Base-by-base conservation (phyloP, 2,329 filamentous ascomycete species). In the Balansia obtecta region DNA sequence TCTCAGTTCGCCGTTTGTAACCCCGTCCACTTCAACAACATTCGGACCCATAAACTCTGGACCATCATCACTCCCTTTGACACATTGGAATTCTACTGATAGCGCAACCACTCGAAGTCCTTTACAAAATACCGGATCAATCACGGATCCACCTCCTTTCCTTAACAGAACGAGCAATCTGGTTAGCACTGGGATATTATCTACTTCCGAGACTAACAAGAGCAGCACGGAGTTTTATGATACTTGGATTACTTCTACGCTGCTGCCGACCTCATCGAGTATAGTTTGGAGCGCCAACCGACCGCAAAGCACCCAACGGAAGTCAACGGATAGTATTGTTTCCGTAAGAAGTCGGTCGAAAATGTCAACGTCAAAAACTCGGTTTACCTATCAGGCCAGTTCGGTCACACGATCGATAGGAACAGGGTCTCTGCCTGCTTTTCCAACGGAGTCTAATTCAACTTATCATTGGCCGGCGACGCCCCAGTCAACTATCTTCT, bases 131-230 rank as follows among this genome's bases (percentile, higher is more conserved):
- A 27, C 27, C 27, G 7, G 27, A 27, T 6, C 27, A 27, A 27
- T 27, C 27, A 27, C 27, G 4, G 27, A 27, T 42, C 46, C 7
- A 11, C 47, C 47, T 30, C 50, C 50, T 2, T 52, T 50, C 16
- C 47, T 16, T 20, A 53, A 53, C 43, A 46, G 41, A n/a, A 48
- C 48, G 22, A 49, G 41, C 15, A 40, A 22, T 10, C 8, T 73
- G 66, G 2, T 7, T n/a, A 12, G 16, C 9, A 22, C 47, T 16
- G 40, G 30, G 18, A 49, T 30, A 43, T 32, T 39, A 8, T 15
- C 27, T 6, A 27, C 40, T 37, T 16, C 32, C 39, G 43, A 12
- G 8, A 10, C 30, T n/a, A 22, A 9, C 10, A 37, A 5, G 12
- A 41, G 33, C 15, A 49, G 49, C 20, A 49, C 38, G 8, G 49